Evolutionary conservation across 768 basidiomycete species (phyloP), one percentile per base, ranked within the genome.

Genomic region (Jaapia argillacea): DNA sequence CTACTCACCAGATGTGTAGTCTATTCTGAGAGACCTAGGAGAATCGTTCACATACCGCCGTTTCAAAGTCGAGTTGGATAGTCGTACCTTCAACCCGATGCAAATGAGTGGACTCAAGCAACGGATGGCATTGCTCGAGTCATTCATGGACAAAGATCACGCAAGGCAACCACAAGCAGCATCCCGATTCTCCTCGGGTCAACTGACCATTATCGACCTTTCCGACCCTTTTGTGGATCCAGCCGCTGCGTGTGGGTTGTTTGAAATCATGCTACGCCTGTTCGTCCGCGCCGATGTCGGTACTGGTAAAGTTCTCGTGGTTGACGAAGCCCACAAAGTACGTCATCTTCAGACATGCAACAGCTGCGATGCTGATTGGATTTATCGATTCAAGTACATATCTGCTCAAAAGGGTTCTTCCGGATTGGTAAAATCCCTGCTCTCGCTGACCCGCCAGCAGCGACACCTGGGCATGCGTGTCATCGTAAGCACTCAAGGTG

Each of bases 321-420:
- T 85, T 0, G 83, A 86, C 37, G 84, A 85, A 46, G 83, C 84
- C 0, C 83, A 85, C 50, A 85, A 85, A 54, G 83, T 78, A 42
- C 28, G 61, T 45, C n/a, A 12, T 20, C 6, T 12, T 16, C 18
- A 40, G 33, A 13, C 13, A n/a, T 3, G 25, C 28, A 24, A 24
- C 41, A 24, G 3, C 18, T 40, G 20, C 20, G n/a, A 33, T 16
- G 25, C 13, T 31, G 40, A 5, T 16, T 18, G 13, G 18, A 23
- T 33, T 27, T 16, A 25, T 13, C 40, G 4, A 18, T 16, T 49
- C 24, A 43, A 84, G 81, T 84, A 86, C 50, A 65, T 85, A 0
- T 74, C 78, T 1, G 54, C 66, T 0, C 63, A 59, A 20, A 69
- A 62, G 26, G 54, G 62, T 4, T 58, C 71, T 0, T 65, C 71